Conservation (phyloP, 352 stramenopile genomes). For the Phytophthora chlamydospora region DNA sequence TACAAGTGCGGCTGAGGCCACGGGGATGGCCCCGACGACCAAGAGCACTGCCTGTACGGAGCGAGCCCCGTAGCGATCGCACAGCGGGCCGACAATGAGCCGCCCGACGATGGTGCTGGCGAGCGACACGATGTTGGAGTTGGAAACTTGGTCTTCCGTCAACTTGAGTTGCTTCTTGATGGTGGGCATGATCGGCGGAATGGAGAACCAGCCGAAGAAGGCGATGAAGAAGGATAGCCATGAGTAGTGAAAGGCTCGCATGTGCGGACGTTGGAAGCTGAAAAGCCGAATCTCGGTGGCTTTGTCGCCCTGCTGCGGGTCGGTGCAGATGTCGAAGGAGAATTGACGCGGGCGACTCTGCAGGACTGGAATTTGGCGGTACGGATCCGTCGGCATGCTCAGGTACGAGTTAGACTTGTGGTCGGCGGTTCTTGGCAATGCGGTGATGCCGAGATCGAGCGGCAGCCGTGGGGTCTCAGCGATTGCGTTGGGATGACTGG, state of each 20-base stretch:
- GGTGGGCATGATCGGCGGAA: conserved; percentile 52
- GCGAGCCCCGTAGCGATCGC: conserved; percentile 91
- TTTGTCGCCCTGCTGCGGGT: conserved; percentile 32
- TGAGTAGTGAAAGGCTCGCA: conserved; percentile 91
- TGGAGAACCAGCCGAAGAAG: conserved; percentile 95
- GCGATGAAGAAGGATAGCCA: conserved; percentile 94
- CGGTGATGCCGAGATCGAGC: conserved; percentile 13
- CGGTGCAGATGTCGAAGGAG: conserved; percentile 34
- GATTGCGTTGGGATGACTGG: conserved; percentile 6
- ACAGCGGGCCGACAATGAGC: conserved; percentile 91
- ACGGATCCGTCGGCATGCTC: conserved; percentile 14
- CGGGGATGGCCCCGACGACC: conserved; percentile 74
- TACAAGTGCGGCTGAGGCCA: conserved; percentile 77
- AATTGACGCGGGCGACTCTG: conserved; percentile 14
- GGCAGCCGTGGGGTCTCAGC: conserved; percentile 16
- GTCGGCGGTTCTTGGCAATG: background rate
- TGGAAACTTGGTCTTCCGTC: conserved; percentile 87
- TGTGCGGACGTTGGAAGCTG: conserved; percentile 85
- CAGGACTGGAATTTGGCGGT: conserved; percentile 19
- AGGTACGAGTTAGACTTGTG: conserved; percentile 16
- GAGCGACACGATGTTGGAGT: conserved; percentile 89
- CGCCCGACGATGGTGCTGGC: conserved; percentile 89
- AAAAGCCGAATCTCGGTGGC: conserved; percentile 75
- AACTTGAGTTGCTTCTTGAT: conserved; percentile 85
- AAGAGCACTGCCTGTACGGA: conserved; percentile 79